Percentiles rank a stretch among this genome's conserved stretches.
These are phyloP conservation scores for Pyrenochaeta sp. DNA, from an alignment of 2,329 filamentous ascomycete genomes.

Conservation along the genomic window DNA sequence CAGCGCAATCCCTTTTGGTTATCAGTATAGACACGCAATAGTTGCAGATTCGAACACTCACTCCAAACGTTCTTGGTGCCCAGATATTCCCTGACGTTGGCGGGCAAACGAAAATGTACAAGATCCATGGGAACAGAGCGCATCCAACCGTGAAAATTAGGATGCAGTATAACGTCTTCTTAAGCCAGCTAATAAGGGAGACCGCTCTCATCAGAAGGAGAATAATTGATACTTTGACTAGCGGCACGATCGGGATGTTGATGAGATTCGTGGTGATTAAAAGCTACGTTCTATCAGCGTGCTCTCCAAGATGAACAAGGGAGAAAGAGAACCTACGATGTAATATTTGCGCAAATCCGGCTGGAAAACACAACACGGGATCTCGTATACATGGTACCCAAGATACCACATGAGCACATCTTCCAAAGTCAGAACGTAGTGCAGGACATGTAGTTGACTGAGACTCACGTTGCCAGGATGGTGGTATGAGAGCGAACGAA, in stretches of 20 bases:
- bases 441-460: not conserved
- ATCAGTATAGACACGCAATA: no score
- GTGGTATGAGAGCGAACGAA: constrained; percentile 46
- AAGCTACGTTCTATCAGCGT: constrained; percentile 25
- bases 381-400: constrained; percentile 47
- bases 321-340: constrained; percentile 26
- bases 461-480: constrained; percentile 44
- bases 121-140: constrained; percentile 45
- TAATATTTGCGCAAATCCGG: constrained; percentile 48
- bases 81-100: constrained; percentile 50
- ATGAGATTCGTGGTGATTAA: constrained; percentile 48
- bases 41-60: no score
- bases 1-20: constrained; percentile 48
- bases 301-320: not conserved
- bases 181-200: constrained; percentile 48
- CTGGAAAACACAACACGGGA: constrained; percentile 43
- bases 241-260: constrained; percentile 50
- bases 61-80: constrained; percentile 50
- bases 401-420: constrained; percentile 50
- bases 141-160: constrained; percentile 46
- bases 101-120: constrained; percentile 51
- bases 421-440: constrained; percentile 15
- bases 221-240: constrained; percentile 52
- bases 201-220: constrained; percentile 49
- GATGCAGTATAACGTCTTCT: constrained; percentile 47